A percentile compares a stretch with the other conserved stretches of the same genome.
Evolutionary conservation across 2,329 filamentous ascomycete genomes (phyloP).

Genomic region (Microascus cirrosus): DNA sequence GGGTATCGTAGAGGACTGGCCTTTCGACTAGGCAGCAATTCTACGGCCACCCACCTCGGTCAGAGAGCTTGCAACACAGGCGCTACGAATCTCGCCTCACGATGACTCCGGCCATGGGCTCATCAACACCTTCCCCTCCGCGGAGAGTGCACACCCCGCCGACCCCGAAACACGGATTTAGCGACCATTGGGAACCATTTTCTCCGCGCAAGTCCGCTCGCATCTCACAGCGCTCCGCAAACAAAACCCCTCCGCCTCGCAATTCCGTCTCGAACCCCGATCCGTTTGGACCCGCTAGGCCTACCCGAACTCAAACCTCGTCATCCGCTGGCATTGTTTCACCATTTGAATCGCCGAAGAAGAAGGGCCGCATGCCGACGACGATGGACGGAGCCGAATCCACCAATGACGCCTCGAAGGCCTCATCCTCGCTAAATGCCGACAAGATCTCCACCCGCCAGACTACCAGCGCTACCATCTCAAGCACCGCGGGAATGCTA

Average conservation of each 20-base stretch:
- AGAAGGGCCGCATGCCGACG: constrained; percentile 13
- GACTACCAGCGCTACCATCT: constrained; percentile 15
- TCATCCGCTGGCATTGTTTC: constrained; percentile 13
- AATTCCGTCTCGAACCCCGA: constrained; percentile 15
- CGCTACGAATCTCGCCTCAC: neutral
- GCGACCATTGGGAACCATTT: constrained; percentile 62
- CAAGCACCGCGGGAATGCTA: constrained; percentile 43
- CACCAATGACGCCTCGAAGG: constrained; percentile 27
- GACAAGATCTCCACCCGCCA: constrained; percentile 13
- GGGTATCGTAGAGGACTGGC: neutral
- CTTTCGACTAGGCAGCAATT: neutral
- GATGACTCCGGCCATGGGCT: constrained; percentile 20
- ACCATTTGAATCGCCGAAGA: constrained; percentile 13
- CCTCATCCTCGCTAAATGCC: constrained; percentile 29
- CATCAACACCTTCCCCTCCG: constrained; percentile 51
- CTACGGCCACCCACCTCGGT: neutral
- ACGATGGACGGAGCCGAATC: constrained; percentile 20
- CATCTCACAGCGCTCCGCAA: constrained; percentile 41
- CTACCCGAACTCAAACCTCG: constrained; percentile 6
- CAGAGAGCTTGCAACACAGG: neutral
- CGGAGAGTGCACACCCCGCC: constrained; percentile 52
- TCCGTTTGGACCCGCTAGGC: constrained; percentile 9
- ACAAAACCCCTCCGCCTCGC: constrained; percentile 45
- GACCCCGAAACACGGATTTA: constrained; percentile 55
- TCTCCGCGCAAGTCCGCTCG: constrained; percentile 59